Evolutionary conservation across 768 basidiomycete genomes (phyloP).

Genomic region (Tylopilus balloui): DNA sequence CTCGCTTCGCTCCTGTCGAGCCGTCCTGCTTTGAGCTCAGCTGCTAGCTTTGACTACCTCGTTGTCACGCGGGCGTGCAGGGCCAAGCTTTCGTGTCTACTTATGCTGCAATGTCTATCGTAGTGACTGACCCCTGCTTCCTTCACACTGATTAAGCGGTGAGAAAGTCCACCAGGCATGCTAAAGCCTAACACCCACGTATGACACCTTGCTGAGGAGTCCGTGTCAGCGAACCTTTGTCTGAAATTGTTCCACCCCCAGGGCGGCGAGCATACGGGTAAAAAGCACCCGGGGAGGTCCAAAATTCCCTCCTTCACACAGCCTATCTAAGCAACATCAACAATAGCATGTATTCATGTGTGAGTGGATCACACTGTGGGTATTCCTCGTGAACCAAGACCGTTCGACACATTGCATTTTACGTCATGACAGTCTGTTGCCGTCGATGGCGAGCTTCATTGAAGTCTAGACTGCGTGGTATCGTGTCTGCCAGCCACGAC

Average conservation of each 20-base stretch:
- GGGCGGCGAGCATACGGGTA: neutral
- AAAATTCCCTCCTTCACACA: constrained; percentile 4
- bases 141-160: constrained; percentile 11
- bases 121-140: neutral
- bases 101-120: neutral
- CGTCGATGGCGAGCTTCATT: neutral
- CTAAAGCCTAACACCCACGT: constrained; percentile 14
- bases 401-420: constrained; percentile 9
- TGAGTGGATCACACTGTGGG: neutral
- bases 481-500: neutral
- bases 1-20: constrained; percentile 18
- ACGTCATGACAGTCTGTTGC: constrained; percentile 13
- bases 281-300: neutral
- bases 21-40: constrained; percentile 4
- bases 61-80: neutral
- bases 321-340: neutral
- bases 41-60: neutral
- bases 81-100: neutral
- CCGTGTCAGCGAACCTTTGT: constrained; percentile 1
- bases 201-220: neutral
- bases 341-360: constrained; percentile 4
- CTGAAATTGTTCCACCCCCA: neutral
- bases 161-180: constrained; percentile 14
- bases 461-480: constrained; percentile 3
- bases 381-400: constrained; percentile 5